These are phyloP conservation scores for Teratosphaeriaceae sp. DNA, from an alignment of 2,329 filamentous ascomycete genomes.

Conservation along the genomic window DNA sequence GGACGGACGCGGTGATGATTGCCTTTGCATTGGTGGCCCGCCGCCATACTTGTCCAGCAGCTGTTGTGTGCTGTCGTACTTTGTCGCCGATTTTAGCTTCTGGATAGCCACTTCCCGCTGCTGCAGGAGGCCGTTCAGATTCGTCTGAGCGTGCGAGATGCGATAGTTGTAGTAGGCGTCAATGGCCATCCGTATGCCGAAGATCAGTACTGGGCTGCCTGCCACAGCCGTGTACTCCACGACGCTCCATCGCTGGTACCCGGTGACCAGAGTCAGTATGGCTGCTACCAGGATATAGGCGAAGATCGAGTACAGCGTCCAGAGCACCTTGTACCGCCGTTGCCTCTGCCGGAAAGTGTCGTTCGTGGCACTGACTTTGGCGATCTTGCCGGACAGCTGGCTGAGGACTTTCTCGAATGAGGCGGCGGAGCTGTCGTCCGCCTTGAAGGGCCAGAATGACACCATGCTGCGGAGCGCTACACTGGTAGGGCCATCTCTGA, in stretches of 20 bases:
- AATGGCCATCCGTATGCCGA: constrained; percentile 59
- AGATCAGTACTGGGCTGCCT: constrained; percentile 70
- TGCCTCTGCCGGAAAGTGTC: constrained; percentile 66
- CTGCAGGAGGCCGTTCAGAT: constrained; percentile 67
- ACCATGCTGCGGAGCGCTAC: too few species aligned
- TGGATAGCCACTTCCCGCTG: constrained; percentile 85
- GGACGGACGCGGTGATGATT: constrained; percentile 32
- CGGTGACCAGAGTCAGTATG: constrained; percentile 76
- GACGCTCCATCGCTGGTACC: constrained; percentile 68
- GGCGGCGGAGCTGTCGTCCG: constrained; percentile 79
- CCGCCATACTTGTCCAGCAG: constrained; percentile 91
- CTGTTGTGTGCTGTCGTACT: constrained; percentile 90
- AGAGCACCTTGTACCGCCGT: constrained; percentile 74
- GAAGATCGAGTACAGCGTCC: constrained; percentile 85
- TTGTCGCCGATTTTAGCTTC: constrained; percentile 89
- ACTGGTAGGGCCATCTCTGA: too few species aligned
- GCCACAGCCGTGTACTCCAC: constrained; percentile 72
- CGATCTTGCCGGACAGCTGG: constrained; percentile 74
- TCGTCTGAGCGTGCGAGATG: constrained; percentile 59
- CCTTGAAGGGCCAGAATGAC: constrained; percentile 80
- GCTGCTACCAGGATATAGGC: constrained; percentile 83
- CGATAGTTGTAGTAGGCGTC: constrained; percentile 74
- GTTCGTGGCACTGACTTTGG: constrained; percentile 63
- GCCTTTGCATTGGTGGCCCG: constrained; percentile 38
- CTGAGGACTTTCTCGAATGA: constrained; percentile 90